A percentile compares a stretch with the other conserved stretches of the same genome.
Evolutionary conservation across 108 stramenopile species (phyloP).

Genomic region (Asterionellopsis glacialis): DNA sequence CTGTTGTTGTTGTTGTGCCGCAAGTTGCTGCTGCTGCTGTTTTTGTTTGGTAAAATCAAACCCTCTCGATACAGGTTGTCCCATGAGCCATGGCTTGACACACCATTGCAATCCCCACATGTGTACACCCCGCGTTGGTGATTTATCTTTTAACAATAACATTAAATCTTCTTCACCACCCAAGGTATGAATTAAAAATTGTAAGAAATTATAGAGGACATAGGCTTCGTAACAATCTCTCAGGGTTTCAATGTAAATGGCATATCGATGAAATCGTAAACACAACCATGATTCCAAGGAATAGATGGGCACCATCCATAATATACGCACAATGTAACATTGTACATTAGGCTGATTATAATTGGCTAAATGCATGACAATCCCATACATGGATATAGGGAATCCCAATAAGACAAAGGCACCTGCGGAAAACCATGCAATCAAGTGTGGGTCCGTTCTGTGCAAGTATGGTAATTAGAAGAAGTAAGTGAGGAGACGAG

Average conservation of each 20-base stretch:
- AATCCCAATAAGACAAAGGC: slow-evolving; percentile 88
- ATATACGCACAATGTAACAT: slow-evolving; percentile 79
- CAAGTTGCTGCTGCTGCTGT: neutral
- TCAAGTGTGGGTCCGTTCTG: slow-evolving; percentile 79
- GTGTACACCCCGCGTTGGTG: slow-evolving; percentile 81
- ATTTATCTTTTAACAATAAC: slow-evolving; percentile 86
- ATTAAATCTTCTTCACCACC: slow-evolving; percentile 86
- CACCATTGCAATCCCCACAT: slow-evolving; percentile 82
- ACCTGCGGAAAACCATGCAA: slow-evolving; percentile 87
- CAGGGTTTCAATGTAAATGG: slow-evolving; percentile 82
- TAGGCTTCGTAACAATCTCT: slow-evolving; percentile 87
- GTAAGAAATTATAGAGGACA: slow-evolving; percentile 90
- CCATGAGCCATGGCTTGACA: slow-evolving; percentile 89
- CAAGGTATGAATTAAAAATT: slow-evolving; percentile 87
- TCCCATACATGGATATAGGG: slow-evolving; percentile 82
- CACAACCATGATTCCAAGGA: slow-evolving; percentile 89
- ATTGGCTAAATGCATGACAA: slow-evolving; percentile 83
- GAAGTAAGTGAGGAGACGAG: slow-evolving; percentile 2
- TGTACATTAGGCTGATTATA: slow-evolving; percentile 88
- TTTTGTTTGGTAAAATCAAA: slow-evolving; percentile 10
- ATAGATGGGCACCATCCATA: slow-evolving; percentile 96
- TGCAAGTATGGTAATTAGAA: neutral
- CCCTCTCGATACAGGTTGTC: slow-evolving; percentile 64
- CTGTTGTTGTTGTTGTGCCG: neutral
- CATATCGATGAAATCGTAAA: slow-evolving; percentile 68